These are phyloP conservation scores for Dichomitus squalens DNA, from an alignment of 1,284 basidiomycete genomes.

Conservation along the genomic window DNA sequence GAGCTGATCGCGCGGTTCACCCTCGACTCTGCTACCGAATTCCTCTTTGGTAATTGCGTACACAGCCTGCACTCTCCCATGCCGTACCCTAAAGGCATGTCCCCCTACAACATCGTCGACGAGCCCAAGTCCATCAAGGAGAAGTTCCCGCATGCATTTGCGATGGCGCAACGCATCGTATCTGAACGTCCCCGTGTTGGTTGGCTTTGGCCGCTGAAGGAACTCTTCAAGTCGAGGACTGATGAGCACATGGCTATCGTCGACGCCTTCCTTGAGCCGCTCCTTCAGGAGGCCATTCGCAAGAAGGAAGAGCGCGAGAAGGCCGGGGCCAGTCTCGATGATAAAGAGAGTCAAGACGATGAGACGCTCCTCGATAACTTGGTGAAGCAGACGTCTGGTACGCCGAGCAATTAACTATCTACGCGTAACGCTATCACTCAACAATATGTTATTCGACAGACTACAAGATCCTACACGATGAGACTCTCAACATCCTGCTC, in stretches of 20 bases:
- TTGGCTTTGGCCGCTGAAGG: conserved; percentile 68
- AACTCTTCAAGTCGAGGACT: conserved; percentile 62
- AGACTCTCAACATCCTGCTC: conserved; percentile 71
- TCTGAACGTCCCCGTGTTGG: conserved; percentile 55
- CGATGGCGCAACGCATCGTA: conserved; percentile 58
- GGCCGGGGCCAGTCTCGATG: conserved; percentile 30
- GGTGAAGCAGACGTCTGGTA: conserved; percentile 63
- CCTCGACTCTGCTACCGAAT: conserved; percentile 71
- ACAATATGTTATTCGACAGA: conserved; percentile 38
- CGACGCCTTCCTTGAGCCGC: conserved; percentile 61
- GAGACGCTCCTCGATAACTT: conserved; percentile 69
- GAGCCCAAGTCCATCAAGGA: conserved; percentile 21
- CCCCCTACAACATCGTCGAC: not conserved
- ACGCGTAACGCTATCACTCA: too few relatives aligned
- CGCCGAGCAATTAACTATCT: conserved; percentile 1
- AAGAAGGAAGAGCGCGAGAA: conserved; percentile 24
- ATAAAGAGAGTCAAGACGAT: conserved; percentile 47
- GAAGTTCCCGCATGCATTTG: conserved; percentile 63
- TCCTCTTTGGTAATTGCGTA: conserved; percentile 64
- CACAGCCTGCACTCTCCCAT: conserved; percentile 58
- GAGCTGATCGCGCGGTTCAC: conserved; percentile 72
- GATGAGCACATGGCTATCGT: conserved; percentile 52
- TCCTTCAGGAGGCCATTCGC: conserved; percentile 54
- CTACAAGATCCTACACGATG: conserved; percentile 61
- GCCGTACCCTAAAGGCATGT: conserved; percentile 46